Conservation (phyloP, 108 stramenopile genomes). For the Nitzschia inconspicua region DNA sequence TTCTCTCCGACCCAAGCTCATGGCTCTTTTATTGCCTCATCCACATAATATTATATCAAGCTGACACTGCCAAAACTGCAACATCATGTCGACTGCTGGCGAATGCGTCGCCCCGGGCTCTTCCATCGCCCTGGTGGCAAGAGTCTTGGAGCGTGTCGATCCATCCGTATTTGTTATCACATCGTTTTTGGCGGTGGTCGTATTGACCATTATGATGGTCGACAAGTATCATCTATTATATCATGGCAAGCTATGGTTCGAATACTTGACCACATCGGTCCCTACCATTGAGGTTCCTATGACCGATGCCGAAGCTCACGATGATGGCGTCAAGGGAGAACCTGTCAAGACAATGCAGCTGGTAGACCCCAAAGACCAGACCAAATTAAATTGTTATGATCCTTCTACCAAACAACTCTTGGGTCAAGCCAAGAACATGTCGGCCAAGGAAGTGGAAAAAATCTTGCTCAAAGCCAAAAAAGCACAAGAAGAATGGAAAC, state of each 20-base stretch:
- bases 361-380: slow-evolving; percentile 48
- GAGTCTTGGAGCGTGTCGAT: too few species aligned
- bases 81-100: too few species aligned
- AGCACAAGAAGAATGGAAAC: slow-evolving; percentile 89
- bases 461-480: slow-evolving; percentile 63
- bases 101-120: too few species aligned
- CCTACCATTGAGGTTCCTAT: slow-evolving; percentile 42
- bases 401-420: slow-evolving; percentile 84
- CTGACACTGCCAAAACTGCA: too few species aligned
- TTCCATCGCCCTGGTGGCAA: too few species aligned
- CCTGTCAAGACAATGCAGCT: slow-evolving; percentile 20
- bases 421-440: slow-evolving; percentile 83
- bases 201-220: too few species aligned
- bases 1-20: too few species aligned
- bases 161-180: too few species aligned
- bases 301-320: slow-evolving; percentile 43
- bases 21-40: too few species aligned
- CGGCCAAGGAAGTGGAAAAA: slow-evolving; percentile 69
- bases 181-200: slow-evolving; percentile 6
- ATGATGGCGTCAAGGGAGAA: slow-evolving; percentile 46
- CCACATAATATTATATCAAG: too few species aligned
- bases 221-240: slow-evolving; percentile 24
- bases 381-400: slow-evolving; percentile 84
- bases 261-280: slow-evolving; percentile 31
- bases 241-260: slow-evolving; percentile 32